phyloP scores from a whole-genome alignment of 2,329 filamentous ascomycete species.

The Colletotrichum sp. region DNA sequence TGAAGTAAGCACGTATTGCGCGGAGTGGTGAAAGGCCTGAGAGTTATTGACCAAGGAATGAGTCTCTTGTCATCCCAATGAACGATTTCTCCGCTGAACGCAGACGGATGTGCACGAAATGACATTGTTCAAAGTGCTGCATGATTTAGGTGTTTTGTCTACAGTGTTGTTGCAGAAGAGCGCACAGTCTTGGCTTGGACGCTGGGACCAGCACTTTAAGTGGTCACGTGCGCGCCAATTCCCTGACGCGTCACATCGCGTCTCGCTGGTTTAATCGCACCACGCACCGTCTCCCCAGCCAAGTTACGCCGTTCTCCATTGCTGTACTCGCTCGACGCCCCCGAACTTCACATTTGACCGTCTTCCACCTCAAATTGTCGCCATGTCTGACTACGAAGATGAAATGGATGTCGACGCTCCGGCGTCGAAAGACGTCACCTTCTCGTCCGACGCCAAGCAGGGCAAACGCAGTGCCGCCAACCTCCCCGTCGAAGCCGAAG shows the following conservation, averaged over 20 bases:
- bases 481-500: constrained; percentile 90
- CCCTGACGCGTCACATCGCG: constrained; percentile 14
- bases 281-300: neutral
- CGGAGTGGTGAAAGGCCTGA: too few species aligned
- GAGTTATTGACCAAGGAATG: too few species aligned
- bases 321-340: neutral
- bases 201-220: neutral
- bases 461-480: constrained; percentile 94
- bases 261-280: neutral
- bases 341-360: neutral
- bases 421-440: constrained; percentile 57
- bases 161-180: neutral
- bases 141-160: neutral
- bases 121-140: neutral
- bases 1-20: too few species aligned
- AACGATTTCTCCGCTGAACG: neutral
- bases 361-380: neutral
- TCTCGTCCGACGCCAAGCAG: constrained; percentile 80
- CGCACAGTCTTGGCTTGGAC: neutral
- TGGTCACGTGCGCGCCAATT: neutral
- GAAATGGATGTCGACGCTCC: constrained; percentile 65
- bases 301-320: neutral
- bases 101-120: neutral
- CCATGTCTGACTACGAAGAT: constrained; percentile 65
- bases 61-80: neutral